Base-by-base conservation (phyloP, 257 asterid genomes). In the Echium plantagineum region DNA sequence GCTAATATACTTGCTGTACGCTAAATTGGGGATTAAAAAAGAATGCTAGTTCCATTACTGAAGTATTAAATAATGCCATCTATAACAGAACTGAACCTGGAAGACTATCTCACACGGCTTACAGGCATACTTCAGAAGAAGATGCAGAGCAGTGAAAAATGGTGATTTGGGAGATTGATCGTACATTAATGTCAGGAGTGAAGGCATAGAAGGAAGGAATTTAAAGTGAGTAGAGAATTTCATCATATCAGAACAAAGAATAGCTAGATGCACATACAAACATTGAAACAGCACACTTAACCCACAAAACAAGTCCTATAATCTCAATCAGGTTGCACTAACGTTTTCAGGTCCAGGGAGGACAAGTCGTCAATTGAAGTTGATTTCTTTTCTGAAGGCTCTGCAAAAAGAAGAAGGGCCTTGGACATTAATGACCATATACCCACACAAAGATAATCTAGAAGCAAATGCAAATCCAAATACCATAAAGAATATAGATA, bases 311-410 rank as follows among this genome's bases (percentile, higher is more conserved):
- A 21, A 53, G 3, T 22, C 9, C 38, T 8, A 21, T 9, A 24
- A 31, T 15, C 60, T 10, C 19, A 17, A 56, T 26, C 38, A 58
- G 61, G 16, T 20, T 12, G 38, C 59, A 77, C 83, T 77, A 69
- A 85, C 94, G 89, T 73, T 77, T 82, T 91, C 60, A 85, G 67
- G 79, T 81, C 94, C 79, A 87, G 75, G 63, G 90, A 81, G 58
- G 97, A 68, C 69, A 87, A 74, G 42, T 85, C 94, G 58, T 86
- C 95, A 61, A 86, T 64, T 49, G 85, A 69, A 65, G 83, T 61
- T 49, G 73, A 63, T 62, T 72, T 86, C 69, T 74, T 83, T 75
- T 87, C 94, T 15, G 87, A 74, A 72, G 85, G 69, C 72, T 77
- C 97, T 87, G 87, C 80, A 56, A 56, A 56, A 10, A 9, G 26